Conservation (phyloP, 148 eudicot genomes). For the Rhododendron williamsianum region DNA sequence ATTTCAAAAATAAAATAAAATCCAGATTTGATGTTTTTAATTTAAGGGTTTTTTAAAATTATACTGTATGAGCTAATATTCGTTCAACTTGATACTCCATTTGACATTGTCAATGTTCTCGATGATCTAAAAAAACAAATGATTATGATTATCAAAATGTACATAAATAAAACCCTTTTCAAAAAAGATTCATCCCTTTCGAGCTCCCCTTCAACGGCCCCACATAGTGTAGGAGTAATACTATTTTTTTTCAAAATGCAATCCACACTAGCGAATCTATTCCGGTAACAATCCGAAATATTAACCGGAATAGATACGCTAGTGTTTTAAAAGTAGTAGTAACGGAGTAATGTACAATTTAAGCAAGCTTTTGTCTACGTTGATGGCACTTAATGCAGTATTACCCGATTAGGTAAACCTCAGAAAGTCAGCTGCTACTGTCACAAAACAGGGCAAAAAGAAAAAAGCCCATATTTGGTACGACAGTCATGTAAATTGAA, state of each 20-base stretch:
- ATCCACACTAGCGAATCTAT: not conserved
- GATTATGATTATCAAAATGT: too few species aligned
- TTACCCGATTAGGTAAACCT: not conserved
- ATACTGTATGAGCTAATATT: not conserved
- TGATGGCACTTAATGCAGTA: not conserved
- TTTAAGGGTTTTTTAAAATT: too few species aligned
- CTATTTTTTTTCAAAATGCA: too few species aligned
- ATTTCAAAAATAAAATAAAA: too few species aligned
- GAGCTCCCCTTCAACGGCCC: too few species aligned
- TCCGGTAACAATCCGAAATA: too few species aligned
- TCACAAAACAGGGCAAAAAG: not conserved
- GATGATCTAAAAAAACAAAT: not conserved
- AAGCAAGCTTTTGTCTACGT: not conserved
- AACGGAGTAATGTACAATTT: not conserved
- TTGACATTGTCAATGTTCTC: not conserved
- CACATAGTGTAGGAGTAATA: too few species aligned
- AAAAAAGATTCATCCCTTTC: too few species aligned
- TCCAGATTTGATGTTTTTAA: too few species aligned
- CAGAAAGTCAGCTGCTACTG: not conserved
- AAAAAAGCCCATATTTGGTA: not conserved
- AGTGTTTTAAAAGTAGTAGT: too few species aligned
- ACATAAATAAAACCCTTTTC: too few species aligned
- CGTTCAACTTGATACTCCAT: not conserved
- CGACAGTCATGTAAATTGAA: slow-evolving; percentile 45
- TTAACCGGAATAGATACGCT: too few species aligned